Evolutionary conservation across 2,329 filamentous ascomycete species (phyloP), one percentile per base, ranked within the genome.

Genomic region (Fusarium sp.): DNA sequence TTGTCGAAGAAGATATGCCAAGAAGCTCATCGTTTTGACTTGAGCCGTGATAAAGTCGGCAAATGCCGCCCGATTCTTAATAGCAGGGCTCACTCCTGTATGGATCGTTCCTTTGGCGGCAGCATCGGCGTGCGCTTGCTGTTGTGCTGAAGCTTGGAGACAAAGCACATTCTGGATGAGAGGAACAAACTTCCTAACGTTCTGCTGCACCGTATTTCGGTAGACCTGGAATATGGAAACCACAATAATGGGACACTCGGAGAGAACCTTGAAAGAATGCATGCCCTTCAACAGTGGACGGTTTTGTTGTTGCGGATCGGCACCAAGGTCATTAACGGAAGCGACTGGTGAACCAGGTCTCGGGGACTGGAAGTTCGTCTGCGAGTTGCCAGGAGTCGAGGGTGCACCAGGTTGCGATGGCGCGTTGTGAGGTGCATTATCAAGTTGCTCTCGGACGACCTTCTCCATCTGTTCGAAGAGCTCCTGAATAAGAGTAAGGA

Each of bases 11-110:
- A 99, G 84, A 78, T 98, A 99, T 2, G 97, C 97, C 73, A 99
- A 81, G 77, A 99, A 99, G 77, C 95, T 98, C 95, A 99, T 98
- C 0, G 95, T 98, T 85, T 99, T 98, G 18, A 99, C 96, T 80
- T 99, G 97, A 2, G 95, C 94, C 1, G 94, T 98, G 71, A 99
- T 97, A 73, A 98, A 97, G 76, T 99, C 97, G 38, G 95, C 96
- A 83, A 98, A 99, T 1, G 95, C 95, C 15, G 92, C 92, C 62
- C 95, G 88, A 76, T 98, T 97, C 82, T 94, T 95, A 78, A 99
- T 98, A 63, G 94, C 93, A 50, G 93, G 93, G 82, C 94, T 97
- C 57, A 99, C 93, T 4, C 96, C 95, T 0, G 94, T 96, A 78
- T 98, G 98, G 17, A 97, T 92, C 37, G 91, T 92, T 18, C 91